A percentile compares a stretch with the other conserved stretches of the same genome.
Conservation (phyloP, 257 asterid genomes). For the Verbascum thapsus region DNA sequence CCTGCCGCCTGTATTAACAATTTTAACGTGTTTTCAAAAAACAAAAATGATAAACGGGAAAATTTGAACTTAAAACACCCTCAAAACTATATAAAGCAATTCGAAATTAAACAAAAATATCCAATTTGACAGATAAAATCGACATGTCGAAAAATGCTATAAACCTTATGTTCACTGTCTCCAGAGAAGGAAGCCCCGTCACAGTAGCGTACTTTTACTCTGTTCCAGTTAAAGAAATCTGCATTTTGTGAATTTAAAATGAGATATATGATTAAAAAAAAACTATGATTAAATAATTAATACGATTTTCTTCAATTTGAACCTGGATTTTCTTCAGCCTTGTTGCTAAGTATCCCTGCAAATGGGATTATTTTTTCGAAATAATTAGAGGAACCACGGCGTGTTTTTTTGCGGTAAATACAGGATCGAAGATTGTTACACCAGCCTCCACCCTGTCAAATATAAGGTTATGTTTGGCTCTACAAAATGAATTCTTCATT, state of each 20-base stretch:
- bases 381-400: constrained; percentile 77
- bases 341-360: constrained; percentile 85
- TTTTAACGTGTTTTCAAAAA: neutral
- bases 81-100: neutral
- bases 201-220: constrained; percentile 90
- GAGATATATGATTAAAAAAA: neutral
- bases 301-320: constrained; percentile 10
- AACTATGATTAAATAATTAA: neutral
- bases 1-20: constrained; percentile 56
- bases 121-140: neutral
- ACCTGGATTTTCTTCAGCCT: constrained; percentile 94
- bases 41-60: too few relatives aligned
- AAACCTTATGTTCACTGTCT: constrained; percentile 79
- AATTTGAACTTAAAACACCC: too few relatives aligned
- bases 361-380: constrained; percentile 77
- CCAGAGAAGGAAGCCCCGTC: constrained; percentile 98
- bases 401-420: constrained; percentile 72
- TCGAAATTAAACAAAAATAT: neutral
- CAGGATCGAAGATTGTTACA: constrained; percentile 76
- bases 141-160: constrained; percentile 1
- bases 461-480: neutral
- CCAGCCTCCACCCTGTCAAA: constrained; percentile 98
- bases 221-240: constrained; percentile 96
- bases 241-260: constrained; percentile 29
- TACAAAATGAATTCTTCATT: too few relatives aligned